Base-by-base conservation (phyloP, 345 rosid species). In the Rubroshorea leprosula region DNA sequence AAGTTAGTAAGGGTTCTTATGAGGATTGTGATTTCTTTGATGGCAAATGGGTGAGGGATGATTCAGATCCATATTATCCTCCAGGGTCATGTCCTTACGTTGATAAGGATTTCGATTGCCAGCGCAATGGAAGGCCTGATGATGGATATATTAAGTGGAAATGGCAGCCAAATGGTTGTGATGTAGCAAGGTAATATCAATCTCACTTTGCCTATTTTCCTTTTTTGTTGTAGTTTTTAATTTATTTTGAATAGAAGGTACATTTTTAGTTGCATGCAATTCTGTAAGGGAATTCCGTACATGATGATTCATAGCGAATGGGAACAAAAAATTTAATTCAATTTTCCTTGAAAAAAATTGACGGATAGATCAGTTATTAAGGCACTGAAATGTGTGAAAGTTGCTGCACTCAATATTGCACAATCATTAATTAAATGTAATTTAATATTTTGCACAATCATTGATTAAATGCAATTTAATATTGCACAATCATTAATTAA, bases 141-240 rank as follows among this genome's bases (percentile, higher is more conserved):
- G 80, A 74, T 63, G 90, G 51, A 25, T 91, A 58, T 68, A 18
- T 80, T 38, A 83, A 76, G 57, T 90, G 97, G 90, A 87, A 69
- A 70, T 87, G 97, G 95, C 85, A 86, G 65, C 95, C 96, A 58
- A 71, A 82, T 72, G 77, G 81, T 0, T 88, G 98, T 26, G 70
- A 78, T 61, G 71, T 85, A 29, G 86, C 88, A 14, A 90, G 95
- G 88, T 83, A 64, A 38, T 17, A 23, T 52, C 55, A 44, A 43
- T 61, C 17, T 51, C 17, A 4, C 19, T 31, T 19, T 51, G 35
- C 38, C 24, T 51, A 17, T 15, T 14, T 22, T 38, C 21, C 5
- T 7, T 23, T 22, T 20, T 48, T 5, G 7, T 57, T 41, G 31
- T 5, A 52, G 39, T 16, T 23, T 35, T 49, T 51, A 2, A 18